phyloP scores from a whole-genome alignment of 106 monocot species.

The Amphibolis antarctica region DNA sequence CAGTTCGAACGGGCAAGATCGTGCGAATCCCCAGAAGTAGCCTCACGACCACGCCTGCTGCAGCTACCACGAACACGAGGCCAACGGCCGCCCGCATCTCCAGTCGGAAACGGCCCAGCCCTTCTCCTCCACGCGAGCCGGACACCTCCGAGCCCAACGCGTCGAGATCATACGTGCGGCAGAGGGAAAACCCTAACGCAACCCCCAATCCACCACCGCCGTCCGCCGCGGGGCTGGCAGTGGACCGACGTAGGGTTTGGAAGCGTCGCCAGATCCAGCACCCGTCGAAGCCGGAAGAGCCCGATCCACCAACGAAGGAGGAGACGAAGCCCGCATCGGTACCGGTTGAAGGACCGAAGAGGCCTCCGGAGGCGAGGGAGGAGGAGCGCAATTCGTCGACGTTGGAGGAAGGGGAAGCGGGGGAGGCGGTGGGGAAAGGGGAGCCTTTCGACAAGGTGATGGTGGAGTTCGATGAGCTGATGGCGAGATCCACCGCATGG shows the following conservation, averaged over 20 bases:
- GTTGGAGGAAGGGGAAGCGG: constrained; percentile 2
- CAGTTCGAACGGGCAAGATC: not conserved
- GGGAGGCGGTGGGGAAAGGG: not conserved
- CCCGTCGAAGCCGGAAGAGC: not conserved
- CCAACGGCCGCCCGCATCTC: not conserved
- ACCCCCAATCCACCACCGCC: not conserved
- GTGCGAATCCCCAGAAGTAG: not conserved
- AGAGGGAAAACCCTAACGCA: not conserved
- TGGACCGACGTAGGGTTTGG: not conserved
- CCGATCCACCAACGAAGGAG: not conserved
- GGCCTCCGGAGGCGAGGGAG: not conserved
- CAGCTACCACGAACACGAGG: not conserved
- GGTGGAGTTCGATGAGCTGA: not conserved
- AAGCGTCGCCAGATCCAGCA: not conserved
- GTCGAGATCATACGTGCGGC: not conserved
- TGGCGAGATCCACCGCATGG: constrained; percentile 5
- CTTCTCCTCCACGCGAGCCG: not conserved
- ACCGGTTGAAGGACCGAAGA: not conserved
- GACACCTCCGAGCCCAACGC: no score
- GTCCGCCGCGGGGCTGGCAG: not conserved
- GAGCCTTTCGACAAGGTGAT: constrained; percentile 2
- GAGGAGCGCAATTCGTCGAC: not conserved
- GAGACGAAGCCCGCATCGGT: not conserved
- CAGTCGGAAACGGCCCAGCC: not conserved
- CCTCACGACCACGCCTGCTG: not conserved